These are phyloP conservation scores for Populus alba DNA, from an alignment of 345 rosid genomes.

Conservation along the genomic window DNA sequence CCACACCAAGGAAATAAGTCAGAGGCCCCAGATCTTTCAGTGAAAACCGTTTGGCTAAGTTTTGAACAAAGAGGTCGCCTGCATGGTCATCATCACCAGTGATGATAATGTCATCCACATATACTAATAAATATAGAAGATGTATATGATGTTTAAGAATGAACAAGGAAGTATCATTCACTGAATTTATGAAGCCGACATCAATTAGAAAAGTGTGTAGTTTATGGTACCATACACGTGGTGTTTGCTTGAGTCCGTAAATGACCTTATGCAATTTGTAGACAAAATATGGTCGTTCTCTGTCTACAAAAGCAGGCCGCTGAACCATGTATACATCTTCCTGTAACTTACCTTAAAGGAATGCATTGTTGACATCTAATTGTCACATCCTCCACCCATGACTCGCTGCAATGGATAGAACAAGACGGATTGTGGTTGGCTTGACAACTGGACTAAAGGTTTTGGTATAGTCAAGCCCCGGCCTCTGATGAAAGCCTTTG, in stretches of 20 bases:
- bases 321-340: background rate
- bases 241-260: background rate
- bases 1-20: background rate
- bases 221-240: background rate
- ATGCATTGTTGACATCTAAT: background rate
- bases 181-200: too few relatives aligned
- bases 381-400: background rate
- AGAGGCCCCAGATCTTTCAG: rapidly evolving
- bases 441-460: background rate
- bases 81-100: background rate
- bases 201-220: too few relatives aligned
- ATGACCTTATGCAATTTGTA: background rate
- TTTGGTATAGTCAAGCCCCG: background rate
- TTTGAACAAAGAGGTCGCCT: background rate
- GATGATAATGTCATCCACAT: background rate
- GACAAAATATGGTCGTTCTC: background rate
- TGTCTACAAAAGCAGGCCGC: background rate
- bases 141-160: background rate
- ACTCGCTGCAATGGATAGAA: background rate
- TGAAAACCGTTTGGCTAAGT: background rate
- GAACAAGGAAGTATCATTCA: background rate
- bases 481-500: background rate
- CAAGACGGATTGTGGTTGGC: background rate
- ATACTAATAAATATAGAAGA: background rate
- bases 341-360: too few relatives aligned